These are phyloP conservation scores for Phoma herbarum DNA, from an alignment of 2,329 filamentous ascomycete genomes.

Conservation along the genomic window DNA sequence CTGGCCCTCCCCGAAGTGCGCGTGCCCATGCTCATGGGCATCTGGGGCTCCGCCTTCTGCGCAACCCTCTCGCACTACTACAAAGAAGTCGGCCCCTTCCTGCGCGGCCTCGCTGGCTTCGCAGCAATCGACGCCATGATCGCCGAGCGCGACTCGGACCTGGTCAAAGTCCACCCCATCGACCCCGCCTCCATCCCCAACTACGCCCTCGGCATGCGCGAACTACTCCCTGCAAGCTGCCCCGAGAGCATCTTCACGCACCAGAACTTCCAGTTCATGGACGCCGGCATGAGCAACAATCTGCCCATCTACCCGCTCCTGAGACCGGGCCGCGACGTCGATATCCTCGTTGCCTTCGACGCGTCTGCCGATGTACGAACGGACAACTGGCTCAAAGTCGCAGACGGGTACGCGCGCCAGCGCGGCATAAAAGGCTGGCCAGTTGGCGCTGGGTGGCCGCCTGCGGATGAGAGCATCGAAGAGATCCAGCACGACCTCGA, in stretches of 20 bases:
- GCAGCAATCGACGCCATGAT: conserved; percentile 82
- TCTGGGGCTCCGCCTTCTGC: conserved; percentile 98
- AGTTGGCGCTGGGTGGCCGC: conserved; percentile 92
- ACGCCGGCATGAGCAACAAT: conserved; percentile 99
- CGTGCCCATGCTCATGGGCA: conserved; percentile 83
- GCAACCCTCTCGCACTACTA: conserved; percentile 97
- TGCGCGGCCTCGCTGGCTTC: conserved; percentile 79
- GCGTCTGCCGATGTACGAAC: conserved; percentile 91
- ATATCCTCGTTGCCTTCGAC: conserved; percentile 92
- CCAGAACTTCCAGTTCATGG: conserved; percentile 77
- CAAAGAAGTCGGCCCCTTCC: conserved; percentile 84
- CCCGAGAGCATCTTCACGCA: conserved; percentile 77
- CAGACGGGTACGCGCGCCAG: conserved; percentile 90
- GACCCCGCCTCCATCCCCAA: conserved; percentile 92
- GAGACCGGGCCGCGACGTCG: conserved; percentile 85
- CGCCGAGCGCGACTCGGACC: conserved; percentile 79
- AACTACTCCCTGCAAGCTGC: conserved; percentile 76
- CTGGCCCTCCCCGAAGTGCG: conserved; percentile 84
- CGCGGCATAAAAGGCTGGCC: conserved; percentile 95
- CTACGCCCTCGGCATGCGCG: conserved; percentile 82
- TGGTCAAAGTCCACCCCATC: conserved; percentile 93
- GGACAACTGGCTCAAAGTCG: conserved; percentile 95
- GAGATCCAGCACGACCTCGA: conserved; percentile 72
- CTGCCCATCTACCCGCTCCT: conserved; percentile 94
- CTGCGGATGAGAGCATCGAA: conserved; percentile 64